A percentile compares a stretch with the other conserved stretches of the same genome.
Evolutionary conservation across 768 basidiomycete species (phyloP).

Genomic region (Tulasnella sp.): DNA sequence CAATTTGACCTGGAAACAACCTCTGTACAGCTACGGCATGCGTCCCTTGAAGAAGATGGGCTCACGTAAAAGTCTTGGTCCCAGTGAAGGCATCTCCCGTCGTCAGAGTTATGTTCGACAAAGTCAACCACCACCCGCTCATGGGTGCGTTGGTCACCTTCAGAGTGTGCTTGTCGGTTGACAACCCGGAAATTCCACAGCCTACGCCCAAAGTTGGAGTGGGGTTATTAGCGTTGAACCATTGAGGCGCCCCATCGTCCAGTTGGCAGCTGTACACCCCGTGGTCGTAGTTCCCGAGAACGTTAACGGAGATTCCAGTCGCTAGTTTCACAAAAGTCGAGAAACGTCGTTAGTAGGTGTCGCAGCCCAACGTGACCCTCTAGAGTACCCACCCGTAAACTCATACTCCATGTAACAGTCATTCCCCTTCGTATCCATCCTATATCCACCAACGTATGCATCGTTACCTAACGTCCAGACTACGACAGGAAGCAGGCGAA

Average conservation of each 20-base stretch:
- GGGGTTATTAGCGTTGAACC: neutral
- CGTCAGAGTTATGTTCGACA: neutral
- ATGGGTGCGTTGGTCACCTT: neutral
- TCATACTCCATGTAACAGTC: neutral
- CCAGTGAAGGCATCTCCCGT: neutral
- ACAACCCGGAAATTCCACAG: neutral
- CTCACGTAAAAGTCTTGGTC: neutral
- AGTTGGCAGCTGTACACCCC: slow-evolving; percentile 13
- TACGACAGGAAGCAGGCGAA: neutral
- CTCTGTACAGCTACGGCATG: neutral
- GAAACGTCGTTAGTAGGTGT: neutral
- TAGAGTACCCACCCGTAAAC: neutral
- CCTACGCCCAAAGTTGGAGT: neutral
- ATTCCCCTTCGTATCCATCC: neutral
- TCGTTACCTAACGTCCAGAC: neutral
- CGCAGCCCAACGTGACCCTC: neutral
- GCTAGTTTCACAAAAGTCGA: neutral
- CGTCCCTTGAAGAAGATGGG: neutral
- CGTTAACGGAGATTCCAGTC: neutral
- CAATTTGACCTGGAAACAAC: neutral
- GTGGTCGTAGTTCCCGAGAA: slow-evolving; percentile 8
- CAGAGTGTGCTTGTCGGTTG: neutral
- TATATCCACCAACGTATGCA: neutral
- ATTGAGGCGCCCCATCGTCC: slow-evolving; percentile 11
- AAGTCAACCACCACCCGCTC: slow-evolving; percentile 10